Base-by-base conservation (phyloP, 2,329 filamentous ascomycete species). In the Aspergillus transmontanensis region DNA sequence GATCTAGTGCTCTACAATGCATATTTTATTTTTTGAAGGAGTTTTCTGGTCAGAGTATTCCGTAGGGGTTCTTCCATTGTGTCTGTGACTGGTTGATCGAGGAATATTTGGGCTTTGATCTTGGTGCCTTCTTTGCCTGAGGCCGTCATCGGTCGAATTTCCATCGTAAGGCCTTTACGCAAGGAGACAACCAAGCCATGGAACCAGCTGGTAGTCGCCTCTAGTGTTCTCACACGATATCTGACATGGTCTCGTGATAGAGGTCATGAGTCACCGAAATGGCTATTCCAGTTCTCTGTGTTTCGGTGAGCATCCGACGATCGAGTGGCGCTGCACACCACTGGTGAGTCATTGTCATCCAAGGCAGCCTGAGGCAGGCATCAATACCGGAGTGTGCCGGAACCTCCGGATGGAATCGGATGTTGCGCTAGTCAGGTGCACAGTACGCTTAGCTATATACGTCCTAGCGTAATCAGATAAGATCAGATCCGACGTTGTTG, bases 391-490 rank as follows among this genome's bases (percentile, higher is more conserved):
- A 34, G 48, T 10, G 21, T 6, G 14, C 57, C 57, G 57, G 53
- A 32, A 60, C 30, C n/a, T 21, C 48, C 61, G 21, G 43, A 39
- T 21, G 54, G 16, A 45, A 23, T 56, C 61, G 30, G 32, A 28
- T n/a, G 39, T 2, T 21, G 16, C 7, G 6, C 62, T 62, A 62
- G 36, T 63, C 46, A 3, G 21, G 19, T 56, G 10, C 7, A 41
- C 57, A n/a, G 9, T 6, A 51, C 28, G 16, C 28, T 51, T 32
- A 51, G 3, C 48, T 30, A 19, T 11, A n/a, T 51, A 2, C 9
- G 19, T 32, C 28, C 32, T 71, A 66, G 66, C 57, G 45, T 34
- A 45, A 77, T 77, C 75, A 70, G 75, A 77, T 77, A 76, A 77
- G 75, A 77, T 76, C 69, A 68, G 66, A 61, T 58, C 57, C 26